Base-by-base conservation (phyloP, 176 grass and related monocot species). In the Calamus simplicifolius region DNA sequence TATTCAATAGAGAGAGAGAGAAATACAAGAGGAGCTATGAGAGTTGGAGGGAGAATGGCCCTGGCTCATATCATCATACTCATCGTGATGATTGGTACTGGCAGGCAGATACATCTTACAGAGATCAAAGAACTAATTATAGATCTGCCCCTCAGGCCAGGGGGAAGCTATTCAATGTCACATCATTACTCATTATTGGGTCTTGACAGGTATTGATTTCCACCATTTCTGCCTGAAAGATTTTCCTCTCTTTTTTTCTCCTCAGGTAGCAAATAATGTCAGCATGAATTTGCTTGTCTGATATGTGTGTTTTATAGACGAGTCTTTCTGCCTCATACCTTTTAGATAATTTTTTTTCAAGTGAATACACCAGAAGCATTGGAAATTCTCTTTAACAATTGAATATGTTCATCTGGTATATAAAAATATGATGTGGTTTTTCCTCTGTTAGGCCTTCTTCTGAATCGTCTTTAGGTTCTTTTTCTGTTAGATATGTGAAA, bases 41-140 rank as follows among this genome's bases (percentile, higher is more conserved):
- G 57, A 78, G 73, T 75, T 98, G 93, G 93, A 92, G 70, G 73
- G 81, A 98, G 38, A 91, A 72, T 80, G 80, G 79, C 25, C 78
- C 75, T 62, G 72, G 78, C 77, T 78, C 78, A 59, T 98, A 98
- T 75, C 85, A 82, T 60, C 88, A 98, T 52, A 74, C 89, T 63
- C 93, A 87, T 54, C 75, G 93, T 72, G 87, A 98, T 78, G 93
- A 98, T 64, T 98, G 93, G 93, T 98, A 92, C 65, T 92, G 88
- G 79, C 82, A 85, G 66, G 51, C 73, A 48, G 81, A 92, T 54
- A 79, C 72, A 16, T 80, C 87, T 77, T 73, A 81, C 31, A 77
- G 71, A 1, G 73, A 97, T 35, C 73, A 85, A 57, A 85, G 66
- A 74, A 71, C 67, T 67, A 85, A 61, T 18, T 66, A 51, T 48